A percentile compares a stretch with the other conserved stretches of the same genome.
phyloP scores from a whole-genome alignment of 345 rosid species.

The Syzygium aqueum region DNA sequence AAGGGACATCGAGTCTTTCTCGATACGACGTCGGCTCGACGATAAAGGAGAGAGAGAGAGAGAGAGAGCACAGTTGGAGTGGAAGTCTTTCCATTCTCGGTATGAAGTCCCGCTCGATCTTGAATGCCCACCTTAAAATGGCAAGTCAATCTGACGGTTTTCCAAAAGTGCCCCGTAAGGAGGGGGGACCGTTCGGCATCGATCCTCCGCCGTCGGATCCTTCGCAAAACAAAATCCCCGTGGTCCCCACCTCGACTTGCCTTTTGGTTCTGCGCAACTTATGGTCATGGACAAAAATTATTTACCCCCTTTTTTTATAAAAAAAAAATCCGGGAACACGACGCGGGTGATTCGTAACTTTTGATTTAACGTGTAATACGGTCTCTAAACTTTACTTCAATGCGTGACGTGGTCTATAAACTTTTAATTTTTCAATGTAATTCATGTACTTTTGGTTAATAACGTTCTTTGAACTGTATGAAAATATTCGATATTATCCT shows the following conservation, averaged over 20 bases:
- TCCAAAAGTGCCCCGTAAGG: neutral
- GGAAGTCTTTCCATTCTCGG: neutral
- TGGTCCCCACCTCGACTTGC: conserved; percentile 19
- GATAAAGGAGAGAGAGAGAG: neutral
- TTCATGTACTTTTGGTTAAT: too few species aligned
- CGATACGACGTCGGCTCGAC: neutral
- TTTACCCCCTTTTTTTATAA: too few species aligned
- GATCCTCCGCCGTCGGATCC: neutral
- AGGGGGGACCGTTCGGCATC: neutral
- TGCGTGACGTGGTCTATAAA: rapidly evolving
- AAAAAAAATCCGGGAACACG: too few species aligned
- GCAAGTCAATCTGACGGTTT: neutral
- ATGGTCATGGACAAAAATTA: neutral
- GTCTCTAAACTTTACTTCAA: too few species aligned
- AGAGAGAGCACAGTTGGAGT: neutral
- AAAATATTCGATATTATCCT: too few species aligned
- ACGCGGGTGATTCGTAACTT: too few species aligned
- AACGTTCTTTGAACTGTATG: too few species aligned
- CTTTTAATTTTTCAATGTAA: too few species aligned
- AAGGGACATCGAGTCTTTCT: neutral
- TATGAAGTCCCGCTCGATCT: neutral
- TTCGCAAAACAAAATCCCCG: too few species aligned
- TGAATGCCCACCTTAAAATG: neutral
- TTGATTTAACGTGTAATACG: too few species aligned
- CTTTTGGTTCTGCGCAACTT: neutral